A percentile compares a stretch with the other conserved stretches of the same genome.
Conservation (phyloP, 306 rosid genomes). For the Trifolium pratense region DNA sequence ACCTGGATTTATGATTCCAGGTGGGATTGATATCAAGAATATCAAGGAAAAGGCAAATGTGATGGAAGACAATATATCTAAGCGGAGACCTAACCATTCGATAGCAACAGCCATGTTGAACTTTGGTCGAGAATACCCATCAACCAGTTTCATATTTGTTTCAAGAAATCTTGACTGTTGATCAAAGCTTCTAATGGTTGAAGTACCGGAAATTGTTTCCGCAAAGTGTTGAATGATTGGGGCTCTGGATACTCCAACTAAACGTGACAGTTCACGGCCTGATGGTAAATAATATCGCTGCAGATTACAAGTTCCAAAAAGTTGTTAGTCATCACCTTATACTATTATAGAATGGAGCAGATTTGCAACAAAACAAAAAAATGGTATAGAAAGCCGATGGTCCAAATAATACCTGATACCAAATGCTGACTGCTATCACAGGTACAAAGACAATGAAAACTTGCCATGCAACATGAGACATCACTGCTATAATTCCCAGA, state of each 20-base stretch:
- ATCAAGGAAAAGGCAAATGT: constrained; percentile 73
- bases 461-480: constrained; percentile 88
- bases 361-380: background rate
- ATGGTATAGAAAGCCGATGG: background rate
- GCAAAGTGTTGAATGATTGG: constrained; percentile 87
- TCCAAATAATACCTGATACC: constrained; percentile 68
- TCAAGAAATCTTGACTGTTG: constrained; percentile 72
- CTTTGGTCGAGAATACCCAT: constrained; percentile 71
- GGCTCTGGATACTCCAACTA: constrained; percentile 83
- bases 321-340: constrained; percentile 11
- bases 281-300: constrained; percentile 81
- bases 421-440: constrained; percentile 59
- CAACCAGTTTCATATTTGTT: constrained; percentile 72
- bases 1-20: constrained; percentile 83
- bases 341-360: constrained; percentile 8
- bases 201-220: constrained; percentile 80
- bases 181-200: constrained; percentile 88
- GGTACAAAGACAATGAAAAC: constrained; percentile 78
- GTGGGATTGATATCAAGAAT: constrained; percentile 75
- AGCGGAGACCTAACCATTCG: constrained; percentile 86
- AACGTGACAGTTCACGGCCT: constrained; percentile 80
- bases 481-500: constrained; percentile 76
- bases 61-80: constrained; percentile 70
- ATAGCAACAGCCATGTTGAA: constrained; percentile 70
- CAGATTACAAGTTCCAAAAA: constrained; percentile 35